Base-by-base conservation (phyloP, 805 yeast genomes). In the Huiozyma naganishii region DNA sequence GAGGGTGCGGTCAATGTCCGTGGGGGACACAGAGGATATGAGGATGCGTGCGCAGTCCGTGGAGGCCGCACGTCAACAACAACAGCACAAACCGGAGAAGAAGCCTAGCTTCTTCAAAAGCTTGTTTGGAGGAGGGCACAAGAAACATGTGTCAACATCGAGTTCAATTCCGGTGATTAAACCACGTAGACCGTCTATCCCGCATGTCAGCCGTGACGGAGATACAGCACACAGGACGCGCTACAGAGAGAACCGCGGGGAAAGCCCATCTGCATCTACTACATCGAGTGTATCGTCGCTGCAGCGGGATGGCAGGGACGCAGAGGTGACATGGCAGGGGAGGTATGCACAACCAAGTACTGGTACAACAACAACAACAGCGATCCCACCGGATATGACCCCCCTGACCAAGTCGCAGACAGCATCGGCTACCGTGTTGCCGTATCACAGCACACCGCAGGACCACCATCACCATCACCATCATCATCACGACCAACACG, bases 61-160 rank as follows among this genome's bases (percentile, higher is more conserved):
- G 33, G 9, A 8, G 33, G 33, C 33, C 33, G 11, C 33, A 8
- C 23, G 23, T 17, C 23, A 17, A 17, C 23, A 17, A 17, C n/a
- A 8, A 30, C 11, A 8, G 33, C 9, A 5, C n/a, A 30, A 46
- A n/a, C 45, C 52, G 28, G 61, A 60, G 43, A 54, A 57, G 45
- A 56, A 54, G 29, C 29, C 43, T 9, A 69, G 71, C 0, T 68
- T 68, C 44, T 64, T 68, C 48, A 60, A 54, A 34, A 53, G 62
- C 11, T 36, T 68, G 28, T 68, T 68, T 47, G 39, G 49, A 27
- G 23, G 23, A 17, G 23, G 23, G 23, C 23, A 17, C 23, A 17
- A 54, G 30, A 45, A 39, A 17, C 41, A 40, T 32, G 37, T 41
- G 6, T 13, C 36, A 10, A 27, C 41, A 5, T 30, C 33, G 33